A percentile compares a stretch with the other conserved stretches of the same genome.
Evolutionary conservation across 2,329 filamentous ascomycete species (phyloP).

Genomic region (Fusarium sp.): DNA sequence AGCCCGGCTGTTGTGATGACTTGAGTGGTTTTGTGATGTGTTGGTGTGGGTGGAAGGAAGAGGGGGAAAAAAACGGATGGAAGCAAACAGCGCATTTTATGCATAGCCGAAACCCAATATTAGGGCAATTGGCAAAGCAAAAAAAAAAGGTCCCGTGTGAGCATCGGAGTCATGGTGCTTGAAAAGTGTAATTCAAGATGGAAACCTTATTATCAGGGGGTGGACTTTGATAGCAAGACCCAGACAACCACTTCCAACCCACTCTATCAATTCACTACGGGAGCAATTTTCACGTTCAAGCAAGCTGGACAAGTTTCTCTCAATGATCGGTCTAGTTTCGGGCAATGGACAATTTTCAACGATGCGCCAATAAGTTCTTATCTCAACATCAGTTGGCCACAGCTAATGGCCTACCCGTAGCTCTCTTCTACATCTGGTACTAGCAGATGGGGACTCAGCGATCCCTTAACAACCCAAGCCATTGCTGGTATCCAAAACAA

Average conservation of each 20-base stretch:
- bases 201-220: too few relatives aligned
- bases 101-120: too few relatives aligned
- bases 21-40: too few relatives aligned
- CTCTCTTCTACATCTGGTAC: not conserved
- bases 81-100: too few relatives aligned
- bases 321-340: not conserved
- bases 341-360: not conserved
- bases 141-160: too few relatives aligned
- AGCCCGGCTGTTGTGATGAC: too few relatives aligned
- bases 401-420: not conserved
- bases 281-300: not conserved
- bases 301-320: not conserved
- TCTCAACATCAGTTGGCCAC: not conserved
- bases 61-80: too few relatives aligned
- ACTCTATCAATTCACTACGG: not conserved
- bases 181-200: too few relatives aligned
- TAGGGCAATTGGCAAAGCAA: too few relatives aligned
- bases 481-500: not conserved
- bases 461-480: not conserved
- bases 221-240: not conserved
- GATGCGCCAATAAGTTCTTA: not conserved
- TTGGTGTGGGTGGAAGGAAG: too few relatives aligned
- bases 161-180: too few relatives aligned
- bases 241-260: not conserved
- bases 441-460: not conserved